These are phyloP conservation scores for Trichosporon ovoides DNA, from an alignment of 1,284 basidiomycete genomes.

Conservation along the genomic window DNA sequence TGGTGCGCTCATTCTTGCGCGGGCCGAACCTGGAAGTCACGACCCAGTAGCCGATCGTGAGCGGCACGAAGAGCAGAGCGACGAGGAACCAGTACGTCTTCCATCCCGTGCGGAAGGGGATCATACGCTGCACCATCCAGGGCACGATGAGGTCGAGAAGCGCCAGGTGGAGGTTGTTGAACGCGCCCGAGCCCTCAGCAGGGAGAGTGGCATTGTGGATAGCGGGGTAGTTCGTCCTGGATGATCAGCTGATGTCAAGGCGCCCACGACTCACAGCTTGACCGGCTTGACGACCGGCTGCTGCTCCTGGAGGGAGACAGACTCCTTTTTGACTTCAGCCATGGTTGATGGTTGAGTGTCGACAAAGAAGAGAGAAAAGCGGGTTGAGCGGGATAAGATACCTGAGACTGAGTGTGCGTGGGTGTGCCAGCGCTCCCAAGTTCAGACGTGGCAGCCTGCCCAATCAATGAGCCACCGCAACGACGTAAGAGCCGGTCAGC, in stretches of 20 bases:
- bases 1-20: constrained; percentile 79
- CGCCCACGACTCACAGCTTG: not conserved
- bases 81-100: constrained; percentile 68
- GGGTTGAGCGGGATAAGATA: too few species aligned
- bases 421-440: not conserved
- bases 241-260: not conserved
- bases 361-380: not conserved
- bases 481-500: not conserved
- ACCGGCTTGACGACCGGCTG: not conserved
- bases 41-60: constrained; percentile 84
- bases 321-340: constrained; percentile 5
- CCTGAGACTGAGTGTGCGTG: too few species aligned
- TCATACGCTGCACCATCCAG: constrained; percentile 72
- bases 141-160: constrained; percentile 70
- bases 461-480: not conserved
- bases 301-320: not conserved
- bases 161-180: constrained; percentile 76
- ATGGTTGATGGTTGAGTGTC: not conserved
- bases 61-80: constrained; percentile 67
- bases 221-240: constrained; percentile 36
- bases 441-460: constrained; percentile 3
- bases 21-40: constrained; percentile 75
- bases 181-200: constrained; percentile 78
- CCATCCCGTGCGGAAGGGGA: constrained; percentile 62
- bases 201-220: constrained; percentile 72